These are phyloP conservation scores for Keithomyces neogunnii DNA, from an alignment of 2,329 filamentous ascomycete species.

Conservation along the genomic window DNA sequence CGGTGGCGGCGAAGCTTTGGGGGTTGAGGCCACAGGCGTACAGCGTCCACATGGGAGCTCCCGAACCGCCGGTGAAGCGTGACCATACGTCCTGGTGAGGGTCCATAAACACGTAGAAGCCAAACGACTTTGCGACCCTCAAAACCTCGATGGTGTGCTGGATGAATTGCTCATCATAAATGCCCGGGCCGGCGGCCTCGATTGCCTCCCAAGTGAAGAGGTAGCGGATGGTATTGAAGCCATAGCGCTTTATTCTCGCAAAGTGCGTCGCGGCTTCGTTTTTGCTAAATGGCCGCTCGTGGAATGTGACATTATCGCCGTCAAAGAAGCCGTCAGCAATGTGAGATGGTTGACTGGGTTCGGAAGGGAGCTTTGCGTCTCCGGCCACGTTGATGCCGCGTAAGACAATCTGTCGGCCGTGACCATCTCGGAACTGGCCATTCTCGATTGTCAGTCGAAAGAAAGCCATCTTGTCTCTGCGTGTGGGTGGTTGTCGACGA, in stretches of 20 bases:
- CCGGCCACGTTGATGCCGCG: slow-evolving; percentile 91
- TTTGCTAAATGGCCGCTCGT: slow-evolving; percentile 72
- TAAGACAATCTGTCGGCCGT: slow-evolving; percentile 78
- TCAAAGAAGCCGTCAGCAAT: slow-evolving; percentile 76
- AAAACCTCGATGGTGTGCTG: slow-evolving; percentile 81
- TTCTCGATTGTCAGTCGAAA: slow-evolving; percentile 79
- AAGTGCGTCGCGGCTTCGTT: slow-evolving; percentile 84
- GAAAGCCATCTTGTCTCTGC: slow-evolving; percentile 49
- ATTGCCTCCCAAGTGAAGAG: slow-evolving; percentile 99
- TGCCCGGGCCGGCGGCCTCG: slow-evolving; percentile 81
- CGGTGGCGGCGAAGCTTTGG: slow-evolving; percentile 71
- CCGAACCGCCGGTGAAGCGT: slow-evolving; percentile 85
- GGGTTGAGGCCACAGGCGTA: slow-evolving; percentile 92
- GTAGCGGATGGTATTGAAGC: slow-evolving; percentile 95
- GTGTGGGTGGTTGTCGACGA: neutral
- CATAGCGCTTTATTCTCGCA: slow-evolving; percentile 73
- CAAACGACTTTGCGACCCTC: slow-evolving; percentile 77
- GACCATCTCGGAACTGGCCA: slow-evolving; percentile 69
- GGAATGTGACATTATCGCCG: slow-evolving; percentile 84
- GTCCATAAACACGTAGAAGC: slow-evolving; percentile 97
- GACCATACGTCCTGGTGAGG: slow-evolving; percentile 99
- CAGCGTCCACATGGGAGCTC: slow-evolving; percentile 94
- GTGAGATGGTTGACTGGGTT: slow-evolving; percentile 75
- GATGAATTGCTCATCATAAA: slow-evolving; percentile 91
- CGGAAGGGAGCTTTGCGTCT: slow-evolving; percentile 81